Evolutionary conservation across 805 yeast genomes (phyloP), one percentile per base, ranked within the genome.

Genomic region (Candida andamanensis): DNA sequence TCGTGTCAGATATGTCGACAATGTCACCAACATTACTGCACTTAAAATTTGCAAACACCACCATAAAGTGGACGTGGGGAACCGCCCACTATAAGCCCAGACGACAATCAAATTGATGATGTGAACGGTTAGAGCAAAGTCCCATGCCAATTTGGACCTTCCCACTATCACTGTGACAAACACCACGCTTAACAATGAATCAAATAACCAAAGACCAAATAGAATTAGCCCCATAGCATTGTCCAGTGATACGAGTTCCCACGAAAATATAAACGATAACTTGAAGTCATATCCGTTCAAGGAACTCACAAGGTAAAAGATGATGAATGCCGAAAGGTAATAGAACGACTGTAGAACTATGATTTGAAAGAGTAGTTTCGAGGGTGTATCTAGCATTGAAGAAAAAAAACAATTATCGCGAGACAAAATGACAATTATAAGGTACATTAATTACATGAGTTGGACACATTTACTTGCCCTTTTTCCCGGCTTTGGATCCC

Each of bases 91-190:
- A 41, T 76, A 77, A 1, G 74, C 38, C 76, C 85, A 78, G 0
- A 78, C 85, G 3, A 85, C 77, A 3, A 78, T 32, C 15, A 90
- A 56, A 58, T 90, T 81, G 30, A 92, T 72, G 15, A 82, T 76
- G 56, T 92, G 96, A 11, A 90, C 76, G 0, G 98, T 92, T n/a
- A 90, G 51, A 8, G 95, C 96, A 62, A 92, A 90, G 58, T 90
- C 98, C 83, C 95, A 83, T 0, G 97, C 97, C 30, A 90, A 63
- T 54, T 90, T 92, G 25, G 95, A 83, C 36, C 97, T 67, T 0
- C 97, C 96, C 9, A 90, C 95, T 17, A 90, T 78, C 2, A 89
- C 58, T 1, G 95, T 85, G 50, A 90, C 78, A 50, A 85, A 86
- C 8, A 85, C 56, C 1, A 87, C 95, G 44, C 95, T 81, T 24